Base-by-base conservation (phyloP, 495 filamentous ascomycete species). In the Podospora comata region DNA sequence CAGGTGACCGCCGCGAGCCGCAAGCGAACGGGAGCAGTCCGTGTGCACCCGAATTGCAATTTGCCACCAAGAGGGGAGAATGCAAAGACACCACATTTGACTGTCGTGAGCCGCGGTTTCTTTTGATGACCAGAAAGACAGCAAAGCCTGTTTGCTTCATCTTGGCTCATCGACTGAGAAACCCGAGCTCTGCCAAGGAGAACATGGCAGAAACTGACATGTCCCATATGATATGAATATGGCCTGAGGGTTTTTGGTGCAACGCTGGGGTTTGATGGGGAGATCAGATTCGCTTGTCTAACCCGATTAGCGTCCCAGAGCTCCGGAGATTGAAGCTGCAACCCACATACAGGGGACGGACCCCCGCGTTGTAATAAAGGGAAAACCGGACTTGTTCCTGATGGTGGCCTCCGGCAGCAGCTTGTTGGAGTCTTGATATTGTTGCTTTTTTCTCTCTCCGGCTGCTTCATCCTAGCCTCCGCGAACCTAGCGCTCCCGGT, bases 391-490 rank as follows among this genome's bases (percentile, higher is more conserved):
- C 2, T 48, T 48, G 39, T 48, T 48, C 39, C 39, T 48, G 39
- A 13, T 13, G 9, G 39, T 48, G 39, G 39, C 39, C 39, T 48
- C 39, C 39, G 2, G 2, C 5, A 11, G 39, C 39, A 48, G 39
- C 39, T 48, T 32, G 4, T 48, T 48, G 39, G 15, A 48, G 39
- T 48, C 13, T 48, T 48, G 39, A 48, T 48, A 48, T 48, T 11
- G 60, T 62, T 34, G 55, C 55, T 13, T 9, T 18, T 54, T 54
- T 16, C 26, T 56, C 6, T 55, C 58, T 61, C 67, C 67, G 67
- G 67, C 55, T 53, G 18, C 57, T 20, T 61, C 32, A 60, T 57
- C 62, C 67, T 57, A 61, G 62, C 62, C 59, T 62, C 67, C 67
- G 62, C 67, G 67, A 53, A 53, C 56, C 13, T 48, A 48, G 55